A percentile compares a stretch with the other conserved stretches of the same genome.
Evolutionary conservation across 1,284 basidiomycete species (phyloP).

Genomic region (Microbotryum lychnidis-dioicae): DNA sequence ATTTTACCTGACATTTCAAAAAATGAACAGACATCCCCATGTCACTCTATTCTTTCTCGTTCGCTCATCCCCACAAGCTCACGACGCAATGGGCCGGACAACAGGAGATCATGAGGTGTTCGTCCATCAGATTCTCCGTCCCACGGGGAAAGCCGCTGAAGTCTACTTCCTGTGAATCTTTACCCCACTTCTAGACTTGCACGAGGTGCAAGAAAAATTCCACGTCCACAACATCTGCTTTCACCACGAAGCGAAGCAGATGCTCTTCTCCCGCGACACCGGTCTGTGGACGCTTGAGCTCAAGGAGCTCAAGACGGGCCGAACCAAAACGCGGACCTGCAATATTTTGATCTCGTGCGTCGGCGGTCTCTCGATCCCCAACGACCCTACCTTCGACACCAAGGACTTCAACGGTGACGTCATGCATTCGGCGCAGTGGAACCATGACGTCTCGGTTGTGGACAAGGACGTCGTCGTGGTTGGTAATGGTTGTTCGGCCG

Average conservation of each 20-base stretch:
- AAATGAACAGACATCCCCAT: too few species aligned
- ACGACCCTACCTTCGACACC: slow-evolving; percentile 23
- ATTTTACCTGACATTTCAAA: too few species aligned
- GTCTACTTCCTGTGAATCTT: too few species aligned
- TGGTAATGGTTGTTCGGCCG: slow-evolving; percentile 14
- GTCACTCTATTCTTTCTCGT: not conserved
- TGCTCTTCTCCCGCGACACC: slow-evolving; percentile 18
- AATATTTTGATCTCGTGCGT: slow-evolving; percentile 28
- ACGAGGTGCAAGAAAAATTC: slow-evolving; percentile 14
- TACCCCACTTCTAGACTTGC: slow-evolving; percentile 10
- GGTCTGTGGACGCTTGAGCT: slow-evolving; percentile 26
- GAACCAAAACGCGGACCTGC: slow-evolving; percentile 19
- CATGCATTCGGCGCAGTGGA: slow-evolving; percentile 24
- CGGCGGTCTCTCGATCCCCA: slow-evolving; percentile 24
- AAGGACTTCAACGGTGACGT: slow-evolving; percentile 19
- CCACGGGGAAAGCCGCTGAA: too few species aligned
- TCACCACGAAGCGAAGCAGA: slow-evolving; percentile 12
- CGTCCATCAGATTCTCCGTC: not conserved
- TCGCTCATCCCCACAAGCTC: slow-evolving; percentile 12
- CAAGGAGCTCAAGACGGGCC: slow-evolving; percentile 17
- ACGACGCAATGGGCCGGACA: slow-evolving; percentile 21
- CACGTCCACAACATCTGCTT: slow-evolving; percentile 24
- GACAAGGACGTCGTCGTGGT: slow-evolving; percentile 30
- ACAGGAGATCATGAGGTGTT: slow-evolving; percentile 17
- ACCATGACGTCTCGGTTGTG: slow-evolving; percentile 9